Percentiles rank a stretch among this genome's conserved stretches.
phyloP scores from a whole-genome alignment of 2,329 filamentous ascomycete genomes.

The Alternaria tenuissima region DNA sequence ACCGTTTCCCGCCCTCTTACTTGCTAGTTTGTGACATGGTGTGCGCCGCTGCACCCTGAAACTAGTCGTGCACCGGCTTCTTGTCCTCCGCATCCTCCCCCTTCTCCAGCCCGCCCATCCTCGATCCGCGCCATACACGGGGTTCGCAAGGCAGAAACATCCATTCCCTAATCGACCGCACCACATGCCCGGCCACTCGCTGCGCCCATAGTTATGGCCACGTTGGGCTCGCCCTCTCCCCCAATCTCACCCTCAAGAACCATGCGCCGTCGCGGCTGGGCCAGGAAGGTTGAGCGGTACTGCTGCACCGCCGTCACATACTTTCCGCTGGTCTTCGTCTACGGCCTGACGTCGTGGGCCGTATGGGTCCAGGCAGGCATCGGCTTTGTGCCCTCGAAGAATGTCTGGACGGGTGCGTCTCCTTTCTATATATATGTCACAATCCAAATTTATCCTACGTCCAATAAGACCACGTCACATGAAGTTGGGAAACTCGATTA shows the following conservation, averaged over 20 bases:
- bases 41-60: slow-evolving; percentile 36
- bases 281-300: slow-evolving; percentile 77
- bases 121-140: slow-evolving; percentile 15
- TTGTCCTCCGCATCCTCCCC: slow-evolving; percentile 19
- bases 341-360: slow-evolving; percentile 90
- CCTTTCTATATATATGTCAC: slow-evolving; percentile 2
- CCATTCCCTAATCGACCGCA: slow-evolving; percentile 18
- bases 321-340: slow-evolving; percentile 89
- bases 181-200: slow-evolving; percentile 37
- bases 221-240: slow-evolving; percentile 50
- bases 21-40: slow-evolving; percentile 23
- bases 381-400: slow-evolving; percentile 56
- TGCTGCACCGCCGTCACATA: slow-evolving; percentile 83
- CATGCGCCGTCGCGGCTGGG: slow-evolving; percentile 60
- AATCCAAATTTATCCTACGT: neutral
- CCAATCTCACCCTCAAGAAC: slow-evolving; percentile 49
- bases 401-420: slow-evolving; percentile 48
- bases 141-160: slow-evolving; percentile 13
- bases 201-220: slow-evolving; percentile 46
- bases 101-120: slow-evolving; percentile 10
- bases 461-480: neutral
- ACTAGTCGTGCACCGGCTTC: slow-evolving; percentile 30
- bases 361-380: slow-evolving; percentile 85
- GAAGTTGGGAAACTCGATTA: neutral
- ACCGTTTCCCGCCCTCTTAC: neutral